Base-by-base conservation (phyloP, 192 early-diverging fungal species). In the Coemansia sp. region DNA sequence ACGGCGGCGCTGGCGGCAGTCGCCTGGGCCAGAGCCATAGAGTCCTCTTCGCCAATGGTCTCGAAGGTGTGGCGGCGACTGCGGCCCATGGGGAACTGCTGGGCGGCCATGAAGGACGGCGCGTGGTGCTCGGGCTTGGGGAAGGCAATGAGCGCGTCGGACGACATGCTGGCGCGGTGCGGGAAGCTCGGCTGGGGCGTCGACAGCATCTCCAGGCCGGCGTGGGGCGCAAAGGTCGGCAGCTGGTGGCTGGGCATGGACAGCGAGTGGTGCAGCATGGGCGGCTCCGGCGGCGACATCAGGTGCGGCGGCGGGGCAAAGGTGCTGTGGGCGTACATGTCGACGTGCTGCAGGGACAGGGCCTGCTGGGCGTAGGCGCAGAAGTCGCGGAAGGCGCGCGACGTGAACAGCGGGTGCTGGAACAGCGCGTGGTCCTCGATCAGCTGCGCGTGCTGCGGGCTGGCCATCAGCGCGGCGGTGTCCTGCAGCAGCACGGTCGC, bases 301-400 rank as follows among this genome's bases (percentile, higher is more conserved):
- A 39, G 21, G 38, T 50, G 67, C 48, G 66, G 59, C 25, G 26
- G 62, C 62, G 69, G 48, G 25, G 28, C 35, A 38, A 37, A 64
- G 8, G 62, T 36, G 48, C 18, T 64, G 25, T 34, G 62, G 2
- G 73, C 43, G 38, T 76, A 70, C 14, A 53, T 33, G 31, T 71
- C 75, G 7, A 62, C 63, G 28, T 75, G 72, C 69, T 75, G 78
- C 66, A 81, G 66, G 47, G 78, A 75, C 66, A 81, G 56, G 6
- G 78, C 78, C 69, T 81, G 78, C 3, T 63, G 47, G 21, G 78
- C 73, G 39, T 81, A 81, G 9, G 72, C 56, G 63, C 59, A 53
- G 48, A 81, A 81, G 69, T 81, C 78, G 70, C 78, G 78, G 66
- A 81, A 81, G 9, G 78, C 78, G 37, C 78, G 78, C 59, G 78